These are phyloP conservation scores for Trichoderma guizhouense DNA, from an alignment of 2,329 filamentous ascomycete genomes.

Conservation along the genomic window DNA sequence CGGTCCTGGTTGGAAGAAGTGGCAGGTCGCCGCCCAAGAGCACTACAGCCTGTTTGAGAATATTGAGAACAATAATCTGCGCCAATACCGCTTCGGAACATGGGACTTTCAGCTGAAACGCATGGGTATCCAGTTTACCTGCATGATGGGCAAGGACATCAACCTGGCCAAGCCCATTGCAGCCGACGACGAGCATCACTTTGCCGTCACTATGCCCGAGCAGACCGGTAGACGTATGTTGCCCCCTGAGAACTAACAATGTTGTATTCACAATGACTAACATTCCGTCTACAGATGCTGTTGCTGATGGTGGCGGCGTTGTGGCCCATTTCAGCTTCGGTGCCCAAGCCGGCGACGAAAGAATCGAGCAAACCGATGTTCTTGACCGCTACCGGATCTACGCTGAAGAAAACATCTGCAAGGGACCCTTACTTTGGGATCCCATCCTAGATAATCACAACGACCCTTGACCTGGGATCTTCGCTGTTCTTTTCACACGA, in stretches of 20 bases:
- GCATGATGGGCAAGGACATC: constrained; percentile 51
- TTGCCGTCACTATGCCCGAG: constrained; percentile 38
- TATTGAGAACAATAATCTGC: constrained; percentile 44
- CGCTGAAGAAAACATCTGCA: constrained; percentile 51
- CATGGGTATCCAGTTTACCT: constrained; percentile 53
- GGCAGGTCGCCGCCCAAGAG: constrained; percentile 49
- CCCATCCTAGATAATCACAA: constrained; percentile 3
- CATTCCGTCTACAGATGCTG: constrained; percentile 31
- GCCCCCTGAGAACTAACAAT: not conserved
- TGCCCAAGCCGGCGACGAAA: constrained; percentile 30
- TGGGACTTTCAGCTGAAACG: constrained; percentile 49
- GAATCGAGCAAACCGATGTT: constrained; percentile 50
- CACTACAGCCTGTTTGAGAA: constrained; percentile 50
- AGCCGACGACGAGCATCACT: constrained; percentile 45
- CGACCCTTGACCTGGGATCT: not conserved
- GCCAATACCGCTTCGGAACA: constrained; percentile 46
- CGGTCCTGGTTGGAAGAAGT: constrained; percentile 44
- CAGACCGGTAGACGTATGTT: constrained; percentile 36
- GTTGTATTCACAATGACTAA: constrained; percentile 20
- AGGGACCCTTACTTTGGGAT: constrained; percentile 30
- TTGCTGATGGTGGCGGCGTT: constrained; percentile 52
- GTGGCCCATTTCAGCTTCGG: constrained; percentile 52
- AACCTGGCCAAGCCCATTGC: constrained; percentile 44
- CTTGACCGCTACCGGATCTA: constrained; percentile 51
- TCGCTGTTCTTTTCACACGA: not conserved